Base-by-base conservation (phyloP, 2,329 filamentous ascomycete species). In the Calonectria naviculata region DNA sequence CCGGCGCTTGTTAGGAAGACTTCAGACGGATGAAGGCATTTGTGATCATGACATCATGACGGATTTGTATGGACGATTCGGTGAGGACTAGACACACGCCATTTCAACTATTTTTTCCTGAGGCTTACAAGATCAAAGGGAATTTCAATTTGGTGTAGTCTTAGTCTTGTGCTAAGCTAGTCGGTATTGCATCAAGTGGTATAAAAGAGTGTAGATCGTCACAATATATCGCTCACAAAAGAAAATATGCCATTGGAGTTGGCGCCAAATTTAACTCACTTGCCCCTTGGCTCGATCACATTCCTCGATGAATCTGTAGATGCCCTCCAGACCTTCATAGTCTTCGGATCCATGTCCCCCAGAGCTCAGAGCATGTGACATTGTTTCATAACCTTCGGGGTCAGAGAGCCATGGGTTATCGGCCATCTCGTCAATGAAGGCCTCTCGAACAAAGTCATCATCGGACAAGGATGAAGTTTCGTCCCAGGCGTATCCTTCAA, bases 251-350 rank as follows among this genome's bases (percentile, higher is more conserved):
- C 73, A 69, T 67, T 76, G 67, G 71, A 64, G 46, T 70, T 65
- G 34, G 74, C 74, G 71, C 54, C 63, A 72, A 42, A 46, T 60
- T 80, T 73, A 80, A 31, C 80, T 78, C 46, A 84, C 72, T 58
- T 79, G 80, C 24, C 82, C 82, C 68, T 80, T 76, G 44, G 80
- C 81, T 29, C 85, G 84, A 71, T 90, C 88, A 74, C 89, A 91
- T 75, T 90, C 89, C 75, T 89, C 89, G 34, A 91, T 70, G 73
- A 91, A 91, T 19, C 85, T 84, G 77, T 91, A 89, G 41, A 91
- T 87, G 5, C 89, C 89, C 70, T 90, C 88, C 3, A 90, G 74
- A 1, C 89, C 89, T 62, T 91, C 88, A 71, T 86, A 89, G 3
- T 88, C 86, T 54, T 86, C 84, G 1, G 87, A 87, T 47, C 79